Evolutionary conservation across 257 asterid species (phyloP).

Genomic region (Salvia rosmarinus): DNA sequence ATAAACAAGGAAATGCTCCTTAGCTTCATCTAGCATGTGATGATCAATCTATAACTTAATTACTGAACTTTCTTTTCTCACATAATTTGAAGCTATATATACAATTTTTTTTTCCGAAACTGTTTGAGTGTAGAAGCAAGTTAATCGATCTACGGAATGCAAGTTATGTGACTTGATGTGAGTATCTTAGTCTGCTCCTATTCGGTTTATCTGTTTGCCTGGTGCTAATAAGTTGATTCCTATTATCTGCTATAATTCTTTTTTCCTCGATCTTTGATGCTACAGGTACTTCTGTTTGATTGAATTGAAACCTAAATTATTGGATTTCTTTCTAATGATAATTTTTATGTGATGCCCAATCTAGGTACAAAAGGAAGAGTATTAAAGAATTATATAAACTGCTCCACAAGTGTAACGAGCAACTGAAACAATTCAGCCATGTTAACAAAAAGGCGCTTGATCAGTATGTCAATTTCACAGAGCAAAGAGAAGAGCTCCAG

Average conservation of each 20-base stretch:
- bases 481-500: slow-evolving; percentile 95
- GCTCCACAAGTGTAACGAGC: slow-evolving; percentile 94
- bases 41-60: slow-evolving; percentile 2
- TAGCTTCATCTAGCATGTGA: not conserved
- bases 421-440: slow-evolving; percentile 92
- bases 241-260: slow-evolving; percentile 7
- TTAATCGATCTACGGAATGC: slow-evolving; percentile 14
- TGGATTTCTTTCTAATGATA: slow-evolving; percentile 20
- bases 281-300: slow-evolving; percentile 5
- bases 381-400: slow-evolving; percentile 78
- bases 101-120: not conserved
- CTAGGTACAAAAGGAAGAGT: slow-evolving; percentile 73
- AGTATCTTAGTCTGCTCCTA: not conserved
- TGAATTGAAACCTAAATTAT: not conserved
- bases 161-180: slow-evolving; percentile 6
- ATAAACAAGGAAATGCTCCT: too few species aligned
- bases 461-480: slow-evolving; percentile 95
- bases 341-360: slow-evolving; percentile 31
- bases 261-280: slow-evolving; percentile 13
- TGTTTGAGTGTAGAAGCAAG: not conserved
- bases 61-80: not conserved
- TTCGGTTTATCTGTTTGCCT: not conserved
- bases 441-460: slow-evolving; percentile 97
- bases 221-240: slow-evolving; percentile 12
- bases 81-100: not conserved